phyloP scores from a whole-genome alignment of 2,329 filamentous ascomycete genomes.

The Xylariomycetidae sp. region DNA sequence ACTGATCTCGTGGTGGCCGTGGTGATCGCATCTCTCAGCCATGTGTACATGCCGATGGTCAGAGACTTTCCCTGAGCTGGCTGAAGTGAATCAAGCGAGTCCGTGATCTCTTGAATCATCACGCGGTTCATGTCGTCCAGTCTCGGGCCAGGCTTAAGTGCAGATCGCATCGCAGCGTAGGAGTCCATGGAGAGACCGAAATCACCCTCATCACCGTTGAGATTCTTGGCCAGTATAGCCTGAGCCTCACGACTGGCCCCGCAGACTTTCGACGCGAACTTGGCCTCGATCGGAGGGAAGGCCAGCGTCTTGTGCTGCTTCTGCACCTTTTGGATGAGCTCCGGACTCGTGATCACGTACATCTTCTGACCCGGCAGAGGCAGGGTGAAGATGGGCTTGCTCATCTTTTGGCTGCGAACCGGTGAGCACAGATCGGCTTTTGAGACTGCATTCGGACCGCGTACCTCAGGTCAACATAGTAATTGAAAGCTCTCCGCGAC shows the following conservation, averaged over 20 bases:
- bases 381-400: slow-evolving; percentile 33
- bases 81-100: slow-evolving; percentile 15
- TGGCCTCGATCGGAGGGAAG: slow-evolving; percentile 32
- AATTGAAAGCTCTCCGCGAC: slow-evolving; percentile 23
- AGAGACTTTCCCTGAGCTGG: slow-evolving; percentile 6
- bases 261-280: slow-evolving; percentile 25
- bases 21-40: slow-evolving; percentile 27
- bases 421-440: background rate
- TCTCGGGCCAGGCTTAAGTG: slow-evolving; percentile 24
- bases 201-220: slow-evolving; percentile 31
- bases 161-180: slow-evolving; percentile 27
- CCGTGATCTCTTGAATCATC: slow-evolving; percentile 26
- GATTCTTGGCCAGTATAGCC: slow-evolving; percentile 23
- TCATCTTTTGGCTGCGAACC: slow-evolving; percentile 11
- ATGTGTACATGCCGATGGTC: slow-evolving; percentile 15
- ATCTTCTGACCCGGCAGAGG: slow-evolving; percentile 33
- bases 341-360: slow-evolving; percentile 33
- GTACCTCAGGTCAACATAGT: slow-evolving; percentile 27
- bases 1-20: slow-evolving; percentile 32
- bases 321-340: slow-evolving; percentile 32
- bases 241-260: slow-evolving; percentile 23
- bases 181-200: slow-evolving; percentile 28
- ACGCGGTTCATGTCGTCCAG: slow-evolving; percentile 30
- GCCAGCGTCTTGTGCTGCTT: slow-evolving; percentile 30
- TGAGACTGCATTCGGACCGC: background rate